Conservation (phyloP, 73 alveolate species). For the Paramecium primaurelia region DNA sequence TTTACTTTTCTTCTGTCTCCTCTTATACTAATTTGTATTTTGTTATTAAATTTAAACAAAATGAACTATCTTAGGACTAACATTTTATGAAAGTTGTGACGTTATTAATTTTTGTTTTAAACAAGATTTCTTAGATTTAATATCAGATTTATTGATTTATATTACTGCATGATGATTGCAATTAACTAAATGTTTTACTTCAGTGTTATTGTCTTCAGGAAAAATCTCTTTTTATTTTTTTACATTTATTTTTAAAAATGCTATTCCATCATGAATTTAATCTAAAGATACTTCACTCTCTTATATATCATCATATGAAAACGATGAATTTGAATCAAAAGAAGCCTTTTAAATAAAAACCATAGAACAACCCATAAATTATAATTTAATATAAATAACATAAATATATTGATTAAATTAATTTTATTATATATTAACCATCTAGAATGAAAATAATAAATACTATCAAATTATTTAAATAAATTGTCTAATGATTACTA, state of each 20-base stretch:
- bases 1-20: not conserved
- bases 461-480: too few species aligned
- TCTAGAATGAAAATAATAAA: not conserved
- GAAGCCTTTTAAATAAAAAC: not conserved
- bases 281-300: not conserved
- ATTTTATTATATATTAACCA: not conserved
- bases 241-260: not conserved
- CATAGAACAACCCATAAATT: not conserved
- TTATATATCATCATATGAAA: not conserved
- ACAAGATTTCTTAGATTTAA: not conserved
- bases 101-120: not conserved
- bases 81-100: not conserved
- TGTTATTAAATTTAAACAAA: not conserved
- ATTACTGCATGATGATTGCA: not conserved
- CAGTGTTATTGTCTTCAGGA: not conserved
- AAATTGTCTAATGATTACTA: too few species aligned
- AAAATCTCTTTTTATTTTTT: not conserved
- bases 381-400: not conserved
- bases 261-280: not conserved
- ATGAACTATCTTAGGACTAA: not conserved
- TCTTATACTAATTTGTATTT: not conserved
- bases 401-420: too few species aligned
- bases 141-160: not conserved
- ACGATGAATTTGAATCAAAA: not conserved
- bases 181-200: not conserved